These are phyloP conservation scores for Eucalyptus regnans DNA, from an alignment of 345 rosid genomes.

Conservation along the genomic window DNA sequence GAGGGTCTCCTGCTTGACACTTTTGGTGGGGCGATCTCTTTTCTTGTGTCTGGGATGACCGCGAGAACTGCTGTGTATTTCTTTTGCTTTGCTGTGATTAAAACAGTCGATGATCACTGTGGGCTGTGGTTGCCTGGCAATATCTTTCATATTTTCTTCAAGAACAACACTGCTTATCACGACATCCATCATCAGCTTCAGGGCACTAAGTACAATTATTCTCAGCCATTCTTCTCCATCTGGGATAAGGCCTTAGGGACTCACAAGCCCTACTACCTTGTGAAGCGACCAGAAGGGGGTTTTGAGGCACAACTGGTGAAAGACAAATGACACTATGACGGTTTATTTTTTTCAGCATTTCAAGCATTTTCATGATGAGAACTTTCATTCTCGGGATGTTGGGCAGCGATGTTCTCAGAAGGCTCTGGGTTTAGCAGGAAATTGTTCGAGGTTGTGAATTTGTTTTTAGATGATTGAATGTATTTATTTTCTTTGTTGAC, in stretches of 20 bases:
- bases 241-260: constrained; percentile 72
- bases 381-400: neutral
- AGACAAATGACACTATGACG: neutral
- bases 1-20: constrained; percentile 69
- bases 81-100: constrained; percentile 56
- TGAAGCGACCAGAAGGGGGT: constrained; percentile 54
- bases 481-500: neutral
- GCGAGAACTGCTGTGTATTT: constrained; percentile 51
- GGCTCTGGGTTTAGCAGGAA: neutral
- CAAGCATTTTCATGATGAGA: neutral
- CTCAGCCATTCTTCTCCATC: constrained; percentile 73
- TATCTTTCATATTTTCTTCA: constrained; percentile 45
- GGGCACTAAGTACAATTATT: constrained; percentile 58
- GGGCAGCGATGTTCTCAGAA: neutral
- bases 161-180: constrained; percentile 58
- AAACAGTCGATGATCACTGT: constrained; percentile 66
- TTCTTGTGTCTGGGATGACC: constrained; percentile 67
- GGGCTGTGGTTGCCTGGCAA: constrained; percentile 69
- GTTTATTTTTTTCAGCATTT: neutral
- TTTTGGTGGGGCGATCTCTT: constrained; percentile 55
- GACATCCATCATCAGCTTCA: constrained; percentile 70
- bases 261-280: constrained; percentile 44
- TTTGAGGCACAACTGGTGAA: constrained; percentile 52
- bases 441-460: neutral
- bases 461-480: neutral